A percentile compares a stretch with the other conserved stretches of the same genome.
These are phyloP conservation scores for Coemansia sp. DNA, from an alignment of 192 early-diverging fungal genomes.

Conservation along the genomic window DNA sequence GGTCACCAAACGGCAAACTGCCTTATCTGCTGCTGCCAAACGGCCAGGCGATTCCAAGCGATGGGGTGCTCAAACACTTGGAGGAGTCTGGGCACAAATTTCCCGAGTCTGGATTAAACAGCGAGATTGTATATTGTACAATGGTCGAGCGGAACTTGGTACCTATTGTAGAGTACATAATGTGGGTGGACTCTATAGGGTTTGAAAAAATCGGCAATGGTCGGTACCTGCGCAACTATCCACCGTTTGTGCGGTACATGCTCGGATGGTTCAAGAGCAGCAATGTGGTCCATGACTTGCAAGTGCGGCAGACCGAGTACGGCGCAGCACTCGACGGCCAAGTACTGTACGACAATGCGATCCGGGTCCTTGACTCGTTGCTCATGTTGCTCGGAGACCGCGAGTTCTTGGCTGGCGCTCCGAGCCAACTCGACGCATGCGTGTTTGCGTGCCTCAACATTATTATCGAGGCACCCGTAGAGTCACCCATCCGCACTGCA, in stretches of 20 bases:
- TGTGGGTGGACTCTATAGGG: constrained; percentile 38
- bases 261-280: constrained; percentile 22
- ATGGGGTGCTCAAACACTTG: constrained; percentile 17
- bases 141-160: constrained; percentile 30
- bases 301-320: constrained; percentile 21
- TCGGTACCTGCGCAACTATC: constrained; percentile 24
- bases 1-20: constrained; percentile 34
- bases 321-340: constrained; percentile 38
- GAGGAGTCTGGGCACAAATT: constrained; percentile 4
- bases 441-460: constrained; percentile 39
- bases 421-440: constrained; percentile 30
- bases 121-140: constrained; percentile 23
- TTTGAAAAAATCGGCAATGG: constrained; percentile 13
- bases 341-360: constrained; percentile 33
- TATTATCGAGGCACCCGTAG: constrained; percentile 28
- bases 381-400: constrained; percentile 22
- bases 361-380: constrained; percentile 32
- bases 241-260: constrained; percentile 3
- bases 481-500: constrained; percentile 32
- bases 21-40: constrained; percentile 41
- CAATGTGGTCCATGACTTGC: constrained; percentile 7
- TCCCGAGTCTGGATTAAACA: constrained; percentile 2
- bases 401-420: constrained; percentile 22
- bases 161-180: constrained; percentile 35
- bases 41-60: constrained; percentile 15